Evolutionary conservation across 371 early-diverging fungal genomes (phyloP), one percentile per base, ranked within the genome.

Genomic region (Blastocladiella emersonii): DNA sequence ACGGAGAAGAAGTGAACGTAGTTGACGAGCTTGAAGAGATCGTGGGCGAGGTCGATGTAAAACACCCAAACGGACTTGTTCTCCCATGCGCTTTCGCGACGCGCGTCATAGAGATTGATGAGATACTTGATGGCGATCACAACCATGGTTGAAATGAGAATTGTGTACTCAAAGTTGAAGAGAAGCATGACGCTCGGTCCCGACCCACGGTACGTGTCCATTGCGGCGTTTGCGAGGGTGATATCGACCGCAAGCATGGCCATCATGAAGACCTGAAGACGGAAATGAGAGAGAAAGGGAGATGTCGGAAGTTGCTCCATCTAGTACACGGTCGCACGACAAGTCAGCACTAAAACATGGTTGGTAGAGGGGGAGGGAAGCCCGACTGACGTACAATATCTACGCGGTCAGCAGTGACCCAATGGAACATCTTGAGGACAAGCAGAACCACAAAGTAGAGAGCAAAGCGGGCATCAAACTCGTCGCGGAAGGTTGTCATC

Each of bases 131-230:
- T 84, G 62, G 81, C 74, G 2, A 83, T 85, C 6, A 90, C 83
- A 56, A 85, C 21, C 23, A 93, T 74, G 7, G 79, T 76, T 30
- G 86, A 85, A 7, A 85, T 79, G 57, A 95, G 76, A 45, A 97
- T 83, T 0, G 92, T 83, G 67, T 92, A 95, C 91, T 93, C 98
- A 67, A 95, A 97, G 10, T 90, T 93, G 83, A 95, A 95, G 71
- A 93, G 86, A 37, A 94, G 85, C 87, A 95, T 87, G 89, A 93
- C 92, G 49, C 80, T 84, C 1, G 92, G 83, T 12, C 88, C 91
- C 53, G 77, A 72, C 6, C 67, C 63, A 34, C 80, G 51, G 13
- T 88, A 87, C 44, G 76, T 73, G 15, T 77, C 71, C 8, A 85
- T 77, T 17, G 92, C 80, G 69, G 87, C 86, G 21, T 66, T 64